Base-by-base conservation (phyloP, 768 basidiomycete species). In the Rhodotorula toruloides region DNA sequence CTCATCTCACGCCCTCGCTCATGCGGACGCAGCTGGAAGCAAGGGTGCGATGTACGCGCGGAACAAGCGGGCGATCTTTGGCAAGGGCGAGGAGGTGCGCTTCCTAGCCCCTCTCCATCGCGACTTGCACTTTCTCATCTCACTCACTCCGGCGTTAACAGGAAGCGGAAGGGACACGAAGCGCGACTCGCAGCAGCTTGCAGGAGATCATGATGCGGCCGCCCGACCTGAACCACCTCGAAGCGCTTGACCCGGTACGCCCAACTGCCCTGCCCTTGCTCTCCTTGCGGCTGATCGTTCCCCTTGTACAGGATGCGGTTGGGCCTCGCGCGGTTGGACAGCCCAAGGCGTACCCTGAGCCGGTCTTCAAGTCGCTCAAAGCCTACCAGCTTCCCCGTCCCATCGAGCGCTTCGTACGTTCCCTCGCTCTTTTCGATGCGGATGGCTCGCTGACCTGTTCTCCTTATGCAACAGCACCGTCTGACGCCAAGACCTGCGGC, bases 281-380 rank as follows among this genome's bases (percentile, higher is more conserved):
- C 31, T 22, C 14, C 25, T 37, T 7, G 14, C 6, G 31, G 32
- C 5, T 29, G 31, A 4, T n/a, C n/a, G n/a, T n/a, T n/a, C n/a
- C n/a, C n/a, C n/a, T n/a, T n/a, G n/a, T 8, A 22, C 49, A 70
- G 69, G 69, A 71, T 53, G 49, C 34, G 7, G 22, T 71, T 13
- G 58, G 40, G 7, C 27, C 27, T 21, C 40, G 19, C 1, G 42
- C 61, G 7, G 58, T 71, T 22, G 70, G 70, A 6, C 10, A 60
- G 19, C 61, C 63, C 17, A 48, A 48, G 29, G 65, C 65, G 0
- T 71, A 57, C 58, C 58, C 70, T 2, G n/a, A n/a, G 0, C 25
- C 48, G 1, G 47, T 55, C 0, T 37, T 71, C 17, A 54, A 66
- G 25, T 54, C 62, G 17, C 61, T 71, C 61, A 71, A 71, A 56